A percentile compares a stretch with the other conserved stretches of the same genome.
Evolutionary conservation across 345 rosid genomes (phyloP).

Genomic region (Aethionema arabicum): DNA sequence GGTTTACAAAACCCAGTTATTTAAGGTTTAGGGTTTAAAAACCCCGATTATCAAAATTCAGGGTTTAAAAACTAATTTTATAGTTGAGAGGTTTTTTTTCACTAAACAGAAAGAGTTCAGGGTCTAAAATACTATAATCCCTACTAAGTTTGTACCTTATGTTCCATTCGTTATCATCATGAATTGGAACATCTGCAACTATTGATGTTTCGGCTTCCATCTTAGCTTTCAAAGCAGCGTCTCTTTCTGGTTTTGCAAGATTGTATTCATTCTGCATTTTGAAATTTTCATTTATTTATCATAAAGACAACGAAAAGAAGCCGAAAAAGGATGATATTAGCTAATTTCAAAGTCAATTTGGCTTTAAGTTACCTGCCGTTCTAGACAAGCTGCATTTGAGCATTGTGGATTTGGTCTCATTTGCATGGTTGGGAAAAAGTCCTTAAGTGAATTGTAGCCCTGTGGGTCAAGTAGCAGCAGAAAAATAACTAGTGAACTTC

Average conservation of each 20-base stretch:
- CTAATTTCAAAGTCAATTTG: background rate
- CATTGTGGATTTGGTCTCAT: constrained; percentile 97
- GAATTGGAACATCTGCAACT: constrained; percentile 57
- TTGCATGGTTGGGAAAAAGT: constrained; percentile 92
- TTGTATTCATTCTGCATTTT: constrained; percentile 68
- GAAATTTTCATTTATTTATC: background rate
- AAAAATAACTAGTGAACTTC: background rate
- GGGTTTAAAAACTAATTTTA: no score
- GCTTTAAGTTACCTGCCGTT: constrained; percentile 71
- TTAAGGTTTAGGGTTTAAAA: no score
- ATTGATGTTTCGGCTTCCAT: constrained; percentile 62
- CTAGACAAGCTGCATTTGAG: constrained; percentile 81
- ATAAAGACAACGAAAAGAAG: constrained; percentile 23
- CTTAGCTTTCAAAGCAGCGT: constrained; percentile 89
- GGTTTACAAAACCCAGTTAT: no score
- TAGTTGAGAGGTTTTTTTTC: no score
- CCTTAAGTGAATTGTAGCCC: constrained; percentile 97
- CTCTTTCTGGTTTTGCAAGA: constrained; percentile 76
- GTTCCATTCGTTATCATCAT: constrained; percentile 90
- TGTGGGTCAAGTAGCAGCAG: constrained; percentile 39
- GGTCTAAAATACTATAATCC: no score
- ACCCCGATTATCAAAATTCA: no score
- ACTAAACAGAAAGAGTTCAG: no score
- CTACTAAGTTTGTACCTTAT: constrained; percentile 61
- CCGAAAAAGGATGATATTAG: constrained; percentile 4